Percentiles rank a stretch among this genome's conserved stretches.
Conservation (phyloP, 2,329 filamentous ascomycete species). For the Trichoderma sp. region DNA sequence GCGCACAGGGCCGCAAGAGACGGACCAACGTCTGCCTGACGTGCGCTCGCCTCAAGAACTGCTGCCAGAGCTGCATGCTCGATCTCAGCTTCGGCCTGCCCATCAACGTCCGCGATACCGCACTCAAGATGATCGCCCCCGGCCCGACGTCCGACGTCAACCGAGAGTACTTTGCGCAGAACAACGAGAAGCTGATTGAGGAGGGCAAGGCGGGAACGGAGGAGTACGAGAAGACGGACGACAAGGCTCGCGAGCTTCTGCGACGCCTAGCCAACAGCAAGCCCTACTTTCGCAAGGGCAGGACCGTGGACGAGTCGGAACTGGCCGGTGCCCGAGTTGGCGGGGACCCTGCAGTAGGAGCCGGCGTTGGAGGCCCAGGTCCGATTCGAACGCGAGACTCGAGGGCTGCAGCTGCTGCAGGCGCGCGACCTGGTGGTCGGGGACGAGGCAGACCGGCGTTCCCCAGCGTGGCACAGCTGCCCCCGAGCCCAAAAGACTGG, state of each 20-base stretch:
- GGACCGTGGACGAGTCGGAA: conserved; percentile 65
- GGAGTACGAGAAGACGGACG: conserved; percentile 94
- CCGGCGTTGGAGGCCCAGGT: conserved; percentile 65
- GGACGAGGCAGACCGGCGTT: conserved; percentile 59
- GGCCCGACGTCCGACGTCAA: conserved; percentile 92
- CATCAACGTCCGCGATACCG: conserved; percentile 92
- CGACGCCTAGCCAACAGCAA: conserved; percentile 86
- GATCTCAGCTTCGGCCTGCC: conserved; percentile 94
- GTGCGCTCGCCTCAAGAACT: conserved; percentile 96
- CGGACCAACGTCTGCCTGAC: conserved; percentile 95
- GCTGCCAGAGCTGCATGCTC: conserved; percentile 98
- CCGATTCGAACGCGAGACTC: conserved; percentile 77
- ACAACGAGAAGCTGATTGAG: conserved; percentile 93
- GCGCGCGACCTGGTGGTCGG: conserved; percentile 50
- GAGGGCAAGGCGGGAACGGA: conserved; percentile 84
- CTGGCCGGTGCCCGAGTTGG: conserved; percentile 42
- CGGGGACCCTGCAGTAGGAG: conserved; percentile 55
- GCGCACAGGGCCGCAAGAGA: conserved; percentile 84
- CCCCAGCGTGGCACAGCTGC: conserved; percentile 70
- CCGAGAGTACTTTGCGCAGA: conserved; percentile 95
- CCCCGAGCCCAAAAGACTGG: conserved; percentile 83
- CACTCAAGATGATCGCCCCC: conserved; percentile 95
- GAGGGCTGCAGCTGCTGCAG: conserved; percentile 53
- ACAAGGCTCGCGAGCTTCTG: conserved; percentile 89
- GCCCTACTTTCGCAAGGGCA: conserved; percentile 90